Base-by-base conservation (phyloP, 1,284 basidiomycete species). In the Meira miltonrushii region DNA sequence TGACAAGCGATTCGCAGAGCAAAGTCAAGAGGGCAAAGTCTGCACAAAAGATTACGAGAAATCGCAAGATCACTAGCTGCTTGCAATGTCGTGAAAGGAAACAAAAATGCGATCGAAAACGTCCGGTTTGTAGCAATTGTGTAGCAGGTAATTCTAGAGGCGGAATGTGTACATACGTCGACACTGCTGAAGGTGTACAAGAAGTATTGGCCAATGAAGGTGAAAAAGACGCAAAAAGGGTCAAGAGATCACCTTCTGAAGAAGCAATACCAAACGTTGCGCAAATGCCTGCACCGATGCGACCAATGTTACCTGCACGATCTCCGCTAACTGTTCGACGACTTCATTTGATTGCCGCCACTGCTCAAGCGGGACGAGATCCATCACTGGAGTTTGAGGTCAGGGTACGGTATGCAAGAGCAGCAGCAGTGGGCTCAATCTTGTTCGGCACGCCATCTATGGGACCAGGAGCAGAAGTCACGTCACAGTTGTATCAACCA, bases 61-160 rank as follows among this genome's bases (percentile, higher is more conserved):
- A 62, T 54, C 60, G 71, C 38, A 69, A 71, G 59, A 71, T 73
- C 54, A 73, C 64, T 28, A 68, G 65, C 54, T 73, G 71, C 46
- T 57, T 69, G 13, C 65, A 67, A 47, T 73, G 71, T 48, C 60
- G 71, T 50, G 69, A 69, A 37, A 66, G 62, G 60, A 73, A 73
- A 64, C 71, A 71, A 58, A 73, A 72, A 57, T 73, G 71, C 55
- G 71, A 73, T 43, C 71, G 71, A 25, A 60, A 60, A 58, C 65
- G 70, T 48, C 71, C 71, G 25, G 56, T 69, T 49, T 73, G 71
- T 60, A 59, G 62, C 44, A 69, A 69, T 50, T 73, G 71, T 41
- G 40, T n/a, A 12, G 54, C 59, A 37, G 65, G 64, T 43, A 71
- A 66, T 46, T 61, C 62, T 7, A 57, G 65, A 47, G 66, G 62